Evolutionary conservation across 371 early-diverging fungal species (phyloP).

Genomic region (Mortierella sp.): DNA sequence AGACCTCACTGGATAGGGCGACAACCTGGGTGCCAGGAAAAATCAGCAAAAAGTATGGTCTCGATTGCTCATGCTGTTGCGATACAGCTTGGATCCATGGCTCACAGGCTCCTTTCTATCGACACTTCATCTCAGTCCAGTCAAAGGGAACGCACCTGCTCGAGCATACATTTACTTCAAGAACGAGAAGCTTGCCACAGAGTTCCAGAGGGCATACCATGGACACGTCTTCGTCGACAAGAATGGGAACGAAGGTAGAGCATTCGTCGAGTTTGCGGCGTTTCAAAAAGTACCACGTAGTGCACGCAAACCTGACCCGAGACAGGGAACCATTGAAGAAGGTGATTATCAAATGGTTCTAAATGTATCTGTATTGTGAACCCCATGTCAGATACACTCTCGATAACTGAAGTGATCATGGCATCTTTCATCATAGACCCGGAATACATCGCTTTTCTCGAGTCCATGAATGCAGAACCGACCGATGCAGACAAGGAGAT

Average conservation of each 20-base stretch:
- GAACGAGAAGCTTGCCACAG: constrained; percentile 69
- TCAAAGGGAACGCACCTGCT: constrained; percentile 77
- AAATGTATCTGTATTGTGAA: no score
- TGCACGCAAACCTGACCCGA: constrained; percentile 69
- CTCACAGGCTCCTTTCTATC: not conserved
- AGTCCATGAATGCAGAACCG: constrained; percentile 69
- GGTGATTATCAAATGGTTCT: constrained; percentile 58
- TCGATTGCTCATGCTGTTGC: no score
- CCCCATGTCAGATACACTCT: no score
- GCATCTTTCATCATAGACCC: constrained; percentile 61
- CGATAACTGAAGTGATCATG: no score
- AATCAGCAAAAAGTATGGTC: constrained; percentile 70
- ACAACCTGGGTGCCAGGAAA: constrained; percentile 75
- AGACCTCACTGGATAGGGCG: constrained; percentile 63
- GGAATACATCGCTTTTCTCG: constrained; percentile 79
- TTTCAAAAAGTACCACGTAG: constrained; percentile 80
- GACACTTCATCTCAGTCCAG: constrained; percentile 59
- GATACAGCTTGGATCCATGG: no score
- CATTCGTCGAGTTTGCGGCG: constrained; percentile 84
- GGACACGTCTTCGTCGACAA: constrained; percentile 82
- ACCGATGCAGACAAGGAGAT: constrained; percentile 60
- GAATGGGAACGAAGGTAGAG: constrained; percentile 74
- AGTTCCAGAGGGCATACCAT: constrained; percentile 80
- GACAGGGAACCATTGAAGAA: constrained; percentile 81
- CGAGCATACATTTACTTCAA: constrained; percentile 85